Conservation (phyloP, 352 stramenopile genomes). For the Globisporangium lucens region DNA sequence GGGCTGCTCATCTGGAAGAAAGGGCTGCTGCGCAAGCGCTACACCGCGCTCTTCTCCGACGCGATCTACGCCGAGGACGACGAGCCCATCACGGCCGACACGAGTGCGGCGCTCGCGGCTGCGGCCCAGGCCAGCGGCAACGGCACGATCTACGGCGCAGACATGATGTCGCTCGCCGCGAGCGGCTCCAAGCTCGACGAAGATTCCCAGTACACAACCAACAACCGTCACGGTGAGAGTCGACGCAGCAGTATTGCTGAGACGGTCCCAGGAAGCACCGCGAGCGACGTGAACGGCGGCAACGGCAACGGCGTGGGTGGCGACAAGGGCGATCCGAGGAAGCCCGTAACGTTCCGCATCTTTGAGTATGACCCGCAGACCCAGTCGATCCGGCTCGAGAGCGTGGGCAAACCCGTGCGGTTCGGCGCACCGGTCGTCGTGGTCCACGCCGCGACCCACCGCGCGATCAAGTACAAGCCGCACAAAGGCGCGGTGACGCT, state of each 20-base stretch:
- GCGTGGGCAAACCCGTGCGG: slow-evolving; percentile 52
- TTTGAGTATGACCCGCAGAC: slow-evolving; percentile 61
- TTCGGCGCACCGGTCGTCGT: slow-evolving; percentile 55
- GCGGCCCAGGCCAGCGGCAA: slow-evolving; percentile 11
- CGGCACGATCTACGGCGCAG: slow-evolving; percentile 15
- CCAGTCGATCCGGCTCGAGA: slow-evolving; percentile 45
- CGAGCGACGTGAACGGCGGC: neutral
- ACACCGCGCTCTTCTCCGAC: slow-evolving; percentile 61
- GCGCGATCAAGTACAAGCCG: slow-evolving; percentile 57
- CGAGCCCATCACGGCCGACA: slow-evolving; percentile 19
- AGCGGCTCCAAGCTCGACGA: slow-evolving; percentile 15
- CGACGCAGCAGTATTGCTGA: slow-evolving; percentile 7
- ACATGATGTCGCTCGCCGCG: slow-evolving; percentile 1
- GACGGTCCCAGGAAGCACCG: slow-evolving; percentile 1
- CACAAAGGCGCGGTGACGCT: slow-evolving; percentile 66
- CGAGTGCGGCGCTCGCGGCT: slow-evolving; percentile 12
- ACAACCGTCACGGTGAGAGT: slow-evolving; percentile 1
- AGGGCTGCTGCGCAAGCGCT: slow-evolving; percentile 67
- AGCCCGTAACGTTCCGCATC: slow-evolving; percentile 62
- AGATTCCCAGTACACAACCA: slow-evolving; percentile 8
- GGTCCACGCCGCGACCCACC: slow-evolving; percentile 57
- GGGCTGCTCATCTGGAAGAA: slow-evolving; percentile 72
- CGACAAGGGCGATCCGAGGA: slow-evolving; percentile 15
- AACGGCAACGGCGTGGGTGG: neutral
- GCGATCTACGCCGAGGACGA: slow-evolving; percentile 50